A percentile compares a stretch with the other conserved stretches of the same genome.
Evolutionary conservation across 371 early-diverging fungal genomes (phyloP).

Genomic region (Actinomucor elegans): DNA sequence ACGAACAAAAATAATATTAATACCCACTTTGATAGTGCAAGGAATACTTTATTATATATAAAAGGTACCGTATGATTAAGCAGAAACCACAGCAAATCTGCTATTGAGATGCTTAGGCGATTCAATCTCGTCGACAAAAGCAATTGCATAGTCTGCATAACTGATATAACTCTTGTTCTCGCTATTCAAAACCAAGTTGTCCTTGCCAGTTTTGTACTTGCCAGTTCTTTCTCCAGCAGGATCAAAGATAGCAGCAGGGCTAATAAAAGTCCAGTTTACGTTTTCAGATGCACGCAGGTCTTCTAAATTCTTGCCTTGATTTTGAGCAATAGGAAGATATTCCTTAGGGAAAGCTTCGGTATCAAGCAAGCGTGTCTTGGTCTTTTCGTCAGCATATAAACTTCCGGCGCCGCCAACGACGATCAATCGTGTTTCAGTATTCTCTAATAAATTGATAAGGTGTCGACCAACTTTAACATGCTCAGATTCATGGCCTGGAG

Average conservation of each 20-base stretch:
- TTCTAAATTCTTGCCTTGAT: neutral
- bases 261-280: conserved; percentile 1
- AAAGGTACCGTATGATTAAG: neutral
- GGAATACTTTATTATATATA: neutral
- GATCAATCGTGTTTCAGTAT: neutral
- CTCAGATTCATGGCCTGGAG: neutral
- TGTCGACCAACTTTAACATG: neutral
- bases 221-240: conserved; percentile 1
- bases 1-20: neutral
- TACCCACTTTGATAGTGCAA: neutral
- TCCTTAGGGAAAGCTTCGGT: neutral
- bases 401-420: conserved; percentile 1
- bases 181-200: conserved; percentile 1
- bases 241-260: conserved; percentile 6
- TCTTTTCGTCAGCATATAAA: neutral
- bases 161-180: neutral
- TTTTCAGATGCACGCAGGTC: neutral
- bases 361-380: neutral
- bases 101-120: neutral
- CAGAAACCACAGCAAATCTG: conserved; percentile 1
- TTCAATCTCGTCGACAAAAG: conserved; percentile 3
- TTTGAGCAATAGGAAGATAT: neutral
- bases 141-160: conserved; percentile 4
- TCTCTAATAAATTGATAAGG: neutral
- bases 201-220: neutral